Evolutionary conservation across 768 basidiomycete genomes (phyloP).

Genomic region (Pleurotus ostreatus): DNA sequence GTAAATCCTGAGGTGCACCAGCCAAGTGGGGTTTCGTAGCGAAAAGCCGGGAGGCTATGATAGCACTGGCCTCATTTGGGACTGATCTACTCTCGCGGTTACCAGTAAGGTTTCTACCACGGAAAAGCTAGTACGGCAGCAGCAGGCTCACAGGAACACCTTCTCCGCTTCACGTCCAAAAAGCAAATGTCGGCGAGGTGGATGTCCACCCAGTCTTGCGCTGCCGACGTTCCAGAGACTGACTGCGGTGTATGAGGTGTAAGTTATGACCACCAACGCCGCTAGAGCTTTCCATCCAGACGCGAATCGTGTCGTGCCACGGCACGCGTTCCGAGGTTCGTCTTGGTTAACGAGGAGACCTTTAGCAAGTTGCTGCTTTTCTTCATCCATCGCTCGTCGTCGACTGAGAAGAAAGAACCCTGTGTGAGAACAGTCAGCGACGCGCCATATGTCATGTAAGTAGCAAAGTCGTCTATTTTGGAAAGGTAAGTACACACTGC

Average conservation of each 20-base stretch:
- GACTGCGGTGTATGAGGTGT: not conserved
- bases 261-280: not conserved
- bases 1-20: slow-evolving; percentile 50
- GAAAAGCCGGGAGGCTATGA: slow-evolving; percentile 46
- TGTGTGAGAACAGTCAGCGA: not conserved
- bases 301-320: not conserved
- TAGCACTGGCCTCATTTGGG: slow-evolving; percentile 46
- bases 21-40: slow-evolving; percentile 58
- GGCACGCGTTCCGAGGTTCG: too few relatives aligned
- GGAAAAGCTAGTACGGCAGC: not conserved
- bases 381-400: slow-evolving; percentile 1
- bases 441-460: not conserved
- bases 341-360: too few relatives aligned
- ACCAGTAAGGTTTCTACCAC: slow-evolving; percentile 35
- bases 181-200: not conserved
- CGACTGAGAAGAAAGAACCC: not conserved
- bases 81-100: slow-evolving; percentile 33
- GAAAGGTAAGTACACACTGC: too few relatives aligned
- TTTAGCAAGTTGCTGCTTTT: not conserved
- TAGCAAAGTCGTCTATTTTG: not conserved
- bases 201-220: not conserved
- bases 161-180: slow-evolving; percentile 5
- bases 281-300: not conserved
- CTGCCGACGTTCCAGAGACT: not conserved
- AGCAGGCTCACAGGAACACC: not conserved